phyloP scores from a whole-genome alignment of 768 basidiomycete genomes.

The Favolaschia claudopus region DNA sequence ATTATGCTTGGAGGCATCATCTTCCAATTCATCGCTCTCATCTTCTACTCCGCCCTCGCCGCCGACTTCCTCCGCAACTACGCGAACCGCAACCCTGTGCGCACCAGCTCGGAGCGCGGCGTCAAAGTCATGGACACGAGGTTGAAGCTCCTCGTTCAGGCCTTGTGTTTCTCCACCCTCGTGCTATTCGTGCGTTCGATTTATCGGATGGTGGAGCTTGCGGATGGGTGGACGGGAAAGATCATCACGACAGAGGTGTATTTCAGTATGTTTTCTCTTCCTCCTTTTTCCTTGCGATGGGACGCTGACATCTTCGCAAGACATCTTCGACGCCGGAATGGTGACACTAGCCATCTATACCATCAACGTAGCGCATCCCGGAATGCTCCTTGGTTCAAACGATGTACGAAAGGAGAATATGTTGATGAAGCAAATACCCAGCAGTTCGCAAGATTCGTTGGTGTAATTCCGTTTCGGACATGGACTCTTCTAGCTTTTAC shows the following conservation, averaged over 20 bases:
- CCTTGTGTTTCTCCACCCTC: constrained; percentile 46
- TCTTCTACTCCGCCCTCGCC: constrained; percentile 47
- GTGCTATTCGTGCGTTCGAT: constrained; percentile 58
- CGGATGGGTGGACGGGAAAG: constrained; percentile 58
- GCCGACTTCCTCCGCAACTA: constrained; percentile 57
- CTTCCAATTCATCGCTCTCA: constrained; percentile 61
- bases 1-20: constrained; percentile 69
- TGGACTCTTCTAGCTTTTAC: no score
- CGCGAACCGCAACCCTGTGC: constrained; percentile 41
- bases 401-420: no score
- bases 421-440: no score
- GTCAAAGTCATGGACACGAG: neutral
- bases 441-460: no score
- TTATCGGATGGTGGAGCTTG: constrained; percentile 61
- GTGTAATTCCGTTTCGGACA: no score
- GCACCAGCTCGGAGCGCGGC: constrained; percentile 4
- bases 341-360: no score
- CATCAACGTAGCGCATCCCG: no score
- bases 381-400: no score
- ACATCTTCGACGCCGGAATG: no score
- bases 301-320: no score
- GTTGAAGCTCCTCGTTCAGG: constrained; percentile 40
- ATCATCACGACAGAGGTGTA: constrained; percentile 57
- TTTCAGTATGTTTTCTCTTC: constrained; percentile 38
- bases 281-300: neutral